These are phyloP conservation scores for Quercus lobata DNA, from an alignment of 331 rosid species.

Conservation along the genomic window DNA sequence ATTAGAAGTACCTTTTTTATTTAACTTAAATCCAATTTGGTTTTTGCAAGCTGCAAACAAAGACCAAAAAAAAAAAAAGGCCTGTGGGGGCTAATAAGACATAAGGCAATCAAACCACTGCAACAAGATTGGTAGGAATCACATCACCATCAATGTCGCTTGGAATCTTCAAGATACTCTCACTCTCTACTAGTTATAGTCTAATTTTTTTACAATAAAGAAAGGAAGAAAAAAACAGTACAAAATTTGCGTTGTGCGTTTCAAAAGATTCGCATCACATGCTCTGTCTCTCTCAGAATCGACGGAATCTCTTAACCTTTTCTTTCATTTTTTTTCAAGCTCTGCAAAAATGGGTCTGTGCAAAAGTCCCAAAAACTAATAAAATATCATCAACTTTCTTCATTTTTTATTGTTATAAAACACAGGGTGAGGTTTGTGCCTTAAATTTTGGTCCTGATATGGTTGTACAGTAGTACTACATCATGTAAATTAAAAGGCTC, in stretches of 20 bases:
- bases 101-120: too few species aligned
- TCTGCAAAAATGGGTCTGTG: neutral
- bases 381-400: neutral
- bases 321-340: neutral
- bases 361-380: neutral
- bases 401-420: neutral
- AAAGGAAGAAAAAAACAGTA: too few species aligned
- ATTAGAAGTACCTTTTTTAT: too few species aligned
- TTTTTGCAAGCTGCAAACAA: neutral
- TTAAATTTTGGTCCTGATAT: too few species aligned
- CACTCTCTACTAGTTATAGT: too few species aligned
- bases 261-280: slow-evolving; percentile 51
- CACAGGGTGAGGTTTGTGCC: too few species aligned
- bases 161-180: slow-evolving; percentile 41
- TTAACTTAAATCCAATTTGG: neutral
- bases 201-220: too few species aligned
- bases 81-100: too few species aligned
- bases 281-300: slow-evolving; percentile 19
- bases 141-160: neutral
- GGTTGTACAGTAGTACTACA: too few species aligned
- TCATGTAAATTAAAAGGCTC: too few species aligned
- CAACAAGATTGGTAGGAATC: slow-evolving; percentile 19
- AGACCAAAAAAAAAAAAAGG: neutral
- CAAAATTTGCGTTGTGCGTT: slow-evolving; percentile 26
- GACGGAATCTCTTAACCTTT: slow-evolving; percentile 25